phyloP scores from a whole-genome alignment of 2,329 filamentous ascomycete genomes.

The Cercospora sp. region DNA sequence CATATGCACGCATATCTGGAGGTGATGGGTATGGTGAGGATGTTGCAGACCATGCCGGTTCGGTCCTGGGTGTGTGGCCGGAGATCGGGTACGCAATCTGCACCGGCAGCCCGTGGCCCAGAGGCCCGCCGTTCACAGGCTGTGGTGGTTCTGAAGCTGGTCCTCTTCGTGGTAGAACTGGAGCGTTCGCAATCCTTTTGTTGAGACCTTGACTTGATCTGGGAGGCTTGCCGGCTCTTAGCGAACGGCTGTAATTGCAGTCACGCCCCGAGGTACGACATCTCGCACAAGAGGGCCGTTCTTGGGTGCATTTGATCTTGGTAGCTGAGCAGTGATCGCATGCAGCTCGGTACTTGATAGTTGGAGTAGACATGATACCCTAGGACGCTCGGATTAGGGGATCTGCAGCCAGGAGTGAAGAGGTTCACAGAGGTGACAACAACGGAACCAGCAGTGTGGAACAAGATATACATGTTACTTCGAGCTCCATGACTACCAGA shows the following conservation, averaged over 20 bases:
- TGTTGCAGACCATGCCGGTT: conserved; percentile 17
- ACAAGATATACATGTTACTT: neutral
- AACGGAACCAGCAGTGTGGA: neutral
- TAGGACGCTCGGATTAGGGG: neutral
- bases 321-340: conserved; percentile 30
- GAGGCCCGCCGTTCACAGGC: neutral
- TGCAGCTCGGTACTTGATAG: conserved; percentile 29
- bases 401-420: neutral
- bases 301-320: conserved; percentile 31
- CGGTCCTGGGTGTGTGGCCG: conserved; percentile 10
- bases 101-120: conserved; percentile 2
- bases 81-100: conserved; percentile 2
- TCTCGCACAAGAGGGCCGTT: conserved; percentile 26
- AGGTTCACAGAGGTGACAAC: neutral
- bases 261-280: conserved; percentile 26
- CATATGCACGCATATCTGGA: conserved; percentile 17
- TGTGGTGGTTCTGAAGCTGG: conserved; percentile 8
- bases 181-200: conserved; percentile 23
- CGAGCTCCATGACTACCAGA: neutral
- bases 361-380: conserved; percentile 11
- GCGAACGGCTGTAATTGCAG: conserved; percentile 29
- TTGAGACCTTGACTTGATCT: conserved; percentile 27
- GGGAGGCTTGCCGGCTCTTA: conserved; percentile 27
- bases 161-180: conserved; percentile 23
- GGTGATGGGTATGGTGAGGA: conserved; percentile 22